Evolutionary conservation across 139 green algal genomes (phyloP).

Genomic region (Chlorella sp.): DNA sequence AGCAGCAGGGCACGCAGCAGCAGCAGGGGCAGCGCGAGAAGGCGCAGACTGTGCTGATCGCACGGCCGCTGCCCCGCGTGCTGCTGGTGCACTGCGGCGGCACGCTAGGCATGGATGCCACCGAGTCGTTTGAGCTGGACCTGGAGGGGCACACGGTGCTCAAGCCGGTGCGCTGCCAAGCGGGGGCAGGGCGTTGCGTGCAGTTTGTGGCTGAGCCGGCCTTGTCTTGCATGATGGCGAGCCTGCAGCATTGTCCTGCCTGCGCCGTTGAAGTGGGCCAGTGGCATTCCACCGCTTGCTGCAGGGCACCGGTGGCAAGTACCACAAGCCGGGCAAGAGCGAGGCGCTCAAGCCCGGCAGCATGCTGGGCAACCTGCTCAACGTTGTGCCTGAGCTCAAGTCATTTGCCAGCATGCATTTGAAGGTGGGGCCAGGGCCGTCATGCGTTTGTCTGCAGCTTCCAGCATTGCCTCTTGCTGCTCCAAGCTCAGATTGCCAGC

Average conservation of each 20-base stretch:
- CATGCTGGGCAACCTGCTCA: constrained; percentile 61
- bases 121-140: constrained; percentile 48
- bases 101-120: constrained; percentile 85
- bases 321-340: constrained; percentile 15
- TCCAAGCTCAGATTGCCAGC: too few relatives aligned
- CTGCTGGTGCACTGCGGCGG: constrained; percentile 87
- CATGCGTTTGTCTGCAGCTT: too few relatives aligned
- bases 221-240: too few relatives aligned
- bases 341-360: constrained; percentile 46
- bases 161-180: constrained; percentile 41
- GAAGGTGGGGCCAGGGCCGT: not conserved
- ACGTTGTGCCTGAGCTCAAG: constrained; percentile 82
- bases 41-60: constrained; percentile 47
- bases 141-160: constrained; percentile 46
- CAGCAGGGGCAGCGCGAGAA: not conserved
- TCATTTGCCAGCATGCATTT: constrained; percentile 83
- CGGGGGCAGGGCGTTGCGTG: too few relatives aligned
- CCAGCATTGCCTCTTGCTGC: too few relatives aligned
- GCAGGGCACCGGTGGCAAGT: constrained; percentile 69
- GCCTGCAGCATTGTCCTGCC: too few relatives aligned
- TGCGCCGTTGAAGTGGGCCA: too few relatives aligned
- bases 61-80: constrained; percentile 74
- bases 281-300: not conserved
- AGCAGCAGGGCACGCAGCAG: not conserved
- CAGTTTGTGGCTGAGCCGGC: too few relatives aligned